Evolutionary conservation across 2,329 filamentous ascomycete species (phyloP).

Genomic region (Apiospora sp.): DNA sequence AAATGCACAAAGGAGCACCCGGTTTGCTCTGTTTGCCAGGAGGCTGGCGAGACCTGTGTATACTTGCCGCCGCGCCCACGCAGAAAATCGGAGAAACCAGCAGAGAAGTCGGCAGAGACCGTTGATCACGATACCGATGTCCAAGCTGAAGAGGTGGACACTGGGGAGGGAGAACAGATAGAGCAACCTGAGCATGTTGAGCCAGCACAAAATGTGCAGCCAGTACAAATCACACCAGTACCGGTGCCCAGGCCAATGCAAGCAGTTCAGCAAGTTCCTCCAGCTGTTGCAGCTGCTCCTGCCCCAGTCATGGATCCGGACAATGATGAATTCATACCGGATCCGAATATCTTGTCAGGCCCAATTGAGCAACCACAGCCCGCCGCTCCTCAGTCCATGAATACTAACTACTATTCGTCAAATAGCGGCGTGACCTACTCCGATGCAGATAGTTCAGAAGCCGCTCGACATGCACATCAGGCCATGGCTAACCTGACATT

Average conservation of each 20-base stretch:
- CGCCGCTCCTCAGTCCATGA: conserved; percentile 27
- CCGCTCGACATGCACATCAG: conserved; percentile 9
- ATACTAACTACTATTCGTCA: conserved; percentile 33
- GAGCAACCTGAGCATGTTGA: neutral
- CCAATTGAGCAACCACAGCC: conserved; percentile 35
- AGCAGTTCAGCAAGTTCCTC: neutral
- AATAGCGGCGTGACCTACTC: conserved; percentile 25
- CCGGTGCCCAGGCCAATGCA: conserved; percentile 8
- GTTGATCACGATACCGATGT: conserved; percentile 34
- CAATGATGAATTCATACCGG: conserved; percentile 44
- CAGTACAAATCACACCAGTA: conserved; percentile 16
- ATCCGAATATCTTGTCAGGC: conserved; percentile 42
- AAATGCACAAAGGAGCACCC: conserved; percentile 48
- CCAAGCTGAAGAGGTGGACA: conserved; percentile 25
- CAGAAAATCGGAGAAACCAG: conserved; percentile 37
- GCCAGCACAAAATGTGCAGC: neutral
- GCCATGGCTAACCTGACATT: conserved; percentile 22
- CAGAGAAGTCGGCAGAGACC: conserved; percentile 33
- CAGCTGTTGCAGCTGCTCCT: conserved; percentile 9
- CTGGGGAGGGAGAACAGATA: neutral
- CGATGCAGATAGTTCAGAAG: conserved; percentile 4
- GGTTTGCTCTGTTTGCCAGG: conserved; percentile 41
- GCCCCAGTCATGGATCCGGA: conserved; percentile 34
- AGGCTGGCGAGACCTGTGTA: conserved; percentile 37
- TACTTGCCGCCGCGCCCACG: conserved; percentile 41